phyloP scores from a whole-genome alignment of 78 protist genomes.

The Isochrysis galbana region DNA sequence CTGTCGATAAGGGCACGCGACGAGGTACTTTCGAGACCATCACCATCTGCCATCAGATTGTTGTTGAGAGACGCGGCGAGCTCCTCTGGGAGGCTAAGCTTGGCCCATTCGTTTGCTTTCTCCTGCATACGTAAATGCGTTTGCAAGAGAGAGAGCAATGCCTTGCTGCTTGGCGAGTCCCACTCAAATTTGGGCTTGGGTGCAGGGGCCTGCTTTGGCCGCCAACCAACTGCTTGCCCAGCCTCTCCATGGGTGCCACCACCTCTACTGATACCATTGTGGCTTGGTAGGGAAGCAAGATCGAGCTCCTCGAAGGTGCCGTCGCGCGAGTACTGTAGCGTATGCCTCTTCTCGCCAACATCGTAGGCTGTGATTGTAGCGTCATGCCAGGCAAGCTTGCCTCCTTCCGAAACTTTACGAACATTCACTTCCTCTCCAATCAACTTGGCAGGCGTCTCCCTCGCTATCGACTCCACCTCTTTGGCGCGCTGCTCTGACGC shows the following conservation, averaged over 20 bases:
- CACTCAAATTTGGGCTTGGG: neutral
- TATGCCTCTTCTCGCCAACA: neutral
- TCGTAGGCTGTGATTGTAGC: neutral
- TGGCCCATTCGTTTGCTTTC: neutral
- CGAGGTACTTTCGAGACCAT: too few relatives aligned
- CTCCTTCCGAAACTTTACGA: neutral
- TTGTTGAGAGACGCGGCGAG: too few relatives aligned
- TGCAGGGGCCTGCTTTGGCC: neutral
- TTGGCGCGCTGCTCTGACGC: neutral
- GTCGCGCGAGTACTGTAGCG: neutral
- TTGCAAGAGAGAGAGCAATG: neutral
- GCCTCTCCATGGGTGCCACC: neutral
- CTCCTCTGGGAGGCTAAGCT: too few relatives aligned
- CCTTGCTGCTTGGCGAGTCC: neutral
- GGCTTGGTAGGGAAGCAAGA: neutral
- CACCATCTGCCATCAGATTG: too few relatives aligned
- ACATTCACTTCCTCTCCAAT: neutral
- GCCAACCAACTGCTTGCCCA: neutral
- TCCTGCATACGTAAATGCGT: neutral
- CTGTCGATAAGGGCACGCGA: too few relatives aligned
- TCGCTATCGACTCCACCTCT: neutral
- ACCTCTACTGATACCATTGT: neutral
- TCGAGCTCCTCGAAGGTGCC: neutral
- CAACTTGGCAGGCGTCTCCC: neutral
- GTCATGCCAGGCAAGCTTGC: neutral